These are phyloP conservation scores for Carpinus fangiana DNA, from an alignment of 306 rosid genomes.

Conservation along the genomic window DNA sequence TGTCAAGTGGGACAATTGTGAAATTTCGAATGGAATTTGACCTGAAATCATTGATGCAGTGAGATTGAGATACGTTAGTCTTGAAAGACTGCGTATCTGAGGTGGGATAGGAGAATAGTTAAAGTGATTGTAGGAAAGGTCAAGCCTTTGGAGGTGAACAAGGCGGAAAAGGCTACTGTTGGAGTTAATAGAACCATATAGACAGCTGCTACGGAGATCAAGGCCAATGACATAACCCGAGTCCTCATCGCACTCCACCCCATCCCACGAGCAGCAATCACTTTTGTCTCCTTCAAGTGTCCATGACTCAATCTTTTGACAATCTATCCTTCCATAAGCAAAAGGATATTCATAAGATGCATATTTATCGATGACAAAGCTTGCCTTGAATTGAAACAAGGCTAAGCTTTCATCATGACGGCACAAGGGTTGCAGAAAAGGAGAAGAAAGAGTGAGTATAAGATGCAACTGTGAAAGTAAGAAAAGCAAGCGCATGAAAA, in stretches of 20 bases:
- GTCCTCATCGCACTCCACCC: not conserved
- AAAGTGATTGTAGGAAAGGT: not conserved
- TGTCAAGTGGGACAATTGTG: not conserved
- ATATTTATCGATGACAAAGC: not conserved
- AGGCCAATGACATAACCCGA: not conserved
- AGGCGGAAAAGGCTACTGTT: not conserved
- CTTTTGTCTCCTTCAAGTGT: not conserved
- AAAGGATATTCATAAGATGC: not conserved
- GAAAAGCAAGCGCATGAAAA: not conserved
- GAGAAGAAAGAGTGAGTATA: not conserved
- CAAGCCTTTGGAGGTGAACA: not conserved
- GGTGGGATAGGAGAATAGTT: not conserved
- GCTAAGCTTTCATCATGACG: not conserved
- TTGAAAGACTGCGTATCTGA: not conserved
- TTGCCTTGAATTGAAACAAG: constrained; percentile 6
- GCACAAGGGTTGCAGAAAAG: not conserved
- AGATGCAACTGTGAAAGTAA: not conserved
- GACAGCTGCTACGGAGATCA: not conserved
- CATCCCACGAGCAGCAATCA: not conserved
- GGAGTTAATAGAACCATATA: not conserved
- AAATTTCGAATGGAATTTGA: not conserved
- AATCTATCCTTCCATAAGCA: no score
- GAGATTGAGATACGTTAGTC: not conserved
- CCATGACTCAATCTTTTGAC: not conserved
- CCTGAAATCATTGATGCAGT: not conserved